Evolutionary conservation across 1,139 yeast species (phyloP).

Genomic region (Diutina rugosa): DNA sequence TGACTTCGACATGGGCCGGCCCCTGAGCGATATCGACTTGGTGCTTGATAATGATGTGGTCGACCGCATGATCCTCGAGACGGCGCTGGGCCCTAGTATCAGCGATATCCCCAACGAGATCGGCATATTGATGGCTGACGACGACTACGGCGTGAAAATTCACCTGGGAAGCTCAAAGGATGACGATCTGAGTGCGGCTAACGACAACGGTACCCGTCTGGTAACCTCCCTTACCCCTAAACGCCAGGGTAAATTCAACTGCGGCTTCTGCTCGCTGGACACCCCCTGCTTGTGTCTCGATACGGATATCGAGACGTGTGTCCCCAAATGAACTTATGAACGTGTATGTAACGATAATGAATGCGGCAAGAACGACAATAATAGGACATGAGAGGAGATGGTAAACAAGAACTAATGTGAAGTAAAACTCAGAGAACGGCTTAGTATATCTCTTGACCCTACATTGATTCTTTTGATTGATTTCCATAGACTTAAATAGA

Average conservation of each 20-base stretch:
- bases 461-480: too few relatives aligned
- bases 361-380: neutral
- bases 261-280: conserved; percentile 32
- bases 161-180: neutral
- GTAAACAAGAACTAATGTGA: too few relatives aligned
- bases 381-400: too few relatives aligned
- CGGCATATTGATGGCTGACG: neutral
- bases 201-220: neutral
- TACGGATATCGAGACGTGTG: conserved; percentile 8
- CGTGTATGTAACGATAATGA: neutral
- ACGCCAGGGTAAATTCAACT: conserved; percentile 5
- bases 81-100: neutral
- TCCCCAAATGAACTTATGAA: neutral
- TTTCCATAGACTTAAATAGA: too few relatives aligned
- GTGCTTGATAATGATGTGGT: neutral
- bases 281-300: conserved; percentile 31
- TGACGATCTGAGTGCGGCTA: neutral
- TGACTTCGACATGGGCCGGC: neutral
- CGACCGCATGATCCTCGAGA: neutral
- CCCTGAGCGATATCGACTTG: conserved; percentile 1
- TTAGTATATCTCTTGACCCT: too few relatives aligned
- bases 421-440: too few relatives aligned
- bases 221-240: neutral
- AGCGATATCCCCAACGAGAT: neutral
- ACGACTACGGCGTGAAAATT: neutral